Conservation (phyloP, 2,329 filamentous ascomycete species). For the Penicillium sp. region DNA sequence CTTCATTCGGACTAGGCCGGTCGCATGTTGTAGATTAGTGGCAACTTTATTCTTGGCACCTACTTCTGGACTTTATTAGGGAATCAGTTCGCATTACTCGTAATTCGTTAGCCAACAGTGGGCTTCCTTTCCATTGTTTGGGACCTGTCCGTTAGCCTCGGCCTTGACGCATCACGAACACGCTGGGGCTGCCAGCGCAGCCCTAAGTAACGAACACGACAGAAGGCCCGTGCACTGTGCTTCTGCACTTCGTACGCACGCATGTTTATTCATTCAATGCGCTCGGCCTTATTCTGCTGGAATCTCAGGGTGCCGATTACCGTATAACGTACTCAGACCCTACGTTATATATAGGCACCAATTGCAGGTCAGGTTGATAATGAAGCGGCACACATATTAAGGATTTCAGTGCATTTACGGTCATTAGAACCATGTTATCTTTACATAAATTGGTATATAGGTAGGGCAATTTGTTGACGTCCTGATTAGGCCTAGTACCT, state of each 20-base stretch:
- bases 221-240: neutral
- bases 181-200: neutral
- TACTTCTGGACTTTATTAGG: neutral
- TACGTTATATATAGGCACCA: neutral
- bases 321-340: neutral
- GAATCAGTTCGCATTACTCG: neutral
- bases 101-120: neutral
- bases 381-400: neutral
- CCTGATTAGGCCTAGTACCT: no score
- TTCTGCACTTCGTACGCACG: neutral
- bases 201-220: neutral
- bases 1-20: neutral
- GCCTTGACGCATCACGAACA: neutral
- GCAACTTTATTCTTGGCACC: neutral
- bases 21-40: neutral
- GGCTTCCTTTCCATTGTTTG: neutral
- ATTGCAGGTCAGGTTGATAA: neutral
- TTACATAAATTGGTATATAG: no score
- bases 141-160: neutral
- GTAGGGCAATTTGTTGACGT: no score
- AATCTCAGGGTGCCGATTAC: neutral
- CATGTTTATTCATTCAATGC: neutral
- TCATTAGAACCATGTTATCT: neutral
- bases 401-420: neutral
- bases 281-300: neutral